Conservation (phyloP, 176 grass and related monocot species). For the Tillandsia fasciculata region DNA sequence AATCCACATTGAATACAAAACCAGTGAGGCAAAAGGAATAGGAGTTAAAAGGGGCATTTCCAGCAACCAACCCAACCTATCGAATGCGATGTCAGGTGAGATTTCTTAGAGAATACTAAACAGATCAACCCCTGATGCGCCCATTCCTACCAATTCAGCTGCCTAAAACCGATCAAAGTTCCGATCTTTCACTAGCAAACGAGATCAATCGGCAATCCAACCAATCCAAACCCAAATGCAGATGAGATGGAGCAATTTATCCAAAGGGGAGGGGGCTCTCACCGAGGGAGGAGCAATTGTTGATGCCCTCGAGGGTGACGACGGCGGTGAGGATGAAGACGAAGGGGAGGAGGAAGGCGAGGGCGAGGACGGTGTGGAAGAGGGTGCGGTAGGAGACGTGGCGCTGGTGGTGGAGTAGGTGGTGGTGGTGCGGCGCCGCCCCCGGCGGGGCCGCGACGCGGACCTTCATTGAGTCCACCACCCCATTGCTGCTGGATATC, state of each 20-base stretch:
- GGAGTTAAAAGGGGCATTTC: too few species aligned
- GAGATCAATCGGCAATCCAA: background rate
- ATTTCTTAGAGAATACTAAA: background rate
- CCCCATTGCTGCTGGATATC: constrained; percentile 94
- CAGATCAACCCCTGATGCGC: background rate
- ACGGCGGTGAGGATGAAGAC: constrained; percentile 69
- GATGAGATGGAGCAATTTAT: background rate
- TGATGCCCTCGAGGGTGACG: constrained; percentile 68
- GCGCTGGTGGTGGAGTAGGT: constrained; percentile 21
- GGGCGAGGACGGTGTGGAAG: constrained; percentile 41
- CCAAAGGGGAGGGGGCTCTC: constrained; percentile 25
- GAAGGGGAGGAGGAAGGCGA: constrained; percentile 25
- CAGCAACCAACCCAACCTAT: too few species aligned
- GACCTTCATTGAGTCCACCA: constrained; percentile 92
- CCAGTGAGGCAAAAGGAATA: too few species aligned
- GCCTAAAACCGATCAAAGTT: background rate
- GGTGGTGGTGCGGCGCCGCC: constrained; percentile 38
- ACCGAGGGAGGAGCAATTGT: constrained; percentile 90
- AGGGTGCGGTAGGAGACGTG: constrained; percentile 31
- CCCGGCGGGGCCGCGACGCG: constrained; percentile 69
- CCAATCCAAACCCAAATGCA: constrained; percentile 6
- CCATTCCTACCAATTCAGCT: background rate
- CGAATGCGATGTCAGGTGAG: too few species aligned
- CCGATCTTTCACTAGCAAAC: background rate
- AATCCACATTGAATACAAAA: too few species aligned